Evolutionary conservation across 176 grass and related monocot species (phyloP).

Genomic region (Oryza nivara): DNA sequence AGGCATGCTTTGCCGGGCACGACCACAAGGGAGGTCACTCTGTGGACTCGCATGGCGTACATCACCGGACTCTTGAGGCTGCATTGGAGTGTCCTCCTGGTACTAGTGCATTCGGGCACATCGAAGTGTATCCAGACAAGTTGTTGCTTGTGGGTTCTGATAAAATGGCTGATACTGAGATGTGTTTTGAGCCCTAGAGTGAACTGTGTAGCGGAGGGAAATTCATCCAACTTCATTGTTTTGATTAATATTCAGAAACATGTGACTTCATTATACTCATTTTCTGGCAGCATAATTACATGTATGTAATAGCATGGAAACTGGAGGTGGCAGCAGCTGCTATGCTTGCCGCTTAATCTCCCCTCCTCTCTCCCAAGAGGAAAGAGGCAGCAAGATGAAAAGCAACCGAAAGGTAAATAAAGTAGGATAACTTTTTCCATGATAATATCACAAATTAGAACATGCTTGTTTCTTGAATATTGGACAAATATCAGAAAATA

Average conservation of each 20-base stretch:
- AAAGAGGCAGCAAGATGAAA: no score
- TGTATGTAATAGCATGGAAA: not conserved
- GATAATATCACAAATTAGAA: no score
- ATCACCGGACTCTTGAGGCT: conserved; percentile 81
- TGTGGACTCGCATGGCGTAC: conserved; percentile 68
- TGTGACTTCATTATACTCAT: not conserved
- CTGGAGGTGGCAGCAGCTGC: no score
- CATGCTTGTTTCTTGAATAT: no score
- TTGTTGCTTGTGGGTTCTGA: conserved; percentile 75
- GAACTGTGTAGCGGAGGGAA: not conserved
- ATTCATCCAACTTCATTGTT: not conserved
- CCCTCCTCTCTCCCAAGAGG: no score
- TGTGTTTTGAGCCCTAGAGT: conserved; percentile 45
- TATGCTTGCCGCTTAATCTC: no score
- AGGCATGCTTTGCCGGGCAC: conserved; percentile 80
- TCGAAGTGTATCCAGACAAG: conserved; percentile 76
- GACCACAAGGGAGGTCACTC: conserved; percentile 80
- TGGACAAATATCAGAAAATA: no score
- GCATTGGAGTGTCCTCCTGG: conserved; percentile 88
- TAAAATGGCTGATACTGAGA: conserved; percentile 73
- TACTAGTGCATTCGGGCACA: conserved; percentile 62
- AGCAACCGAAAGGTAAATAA: no score
- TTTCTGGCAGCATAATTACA: not conserved
- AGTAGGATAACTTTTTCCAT: no score
- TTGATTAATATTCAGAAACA: not conserved